phyloP scores from a whole-genome alignment of 1,284 basidiomycete species.

The Somion occarium region DNA sequence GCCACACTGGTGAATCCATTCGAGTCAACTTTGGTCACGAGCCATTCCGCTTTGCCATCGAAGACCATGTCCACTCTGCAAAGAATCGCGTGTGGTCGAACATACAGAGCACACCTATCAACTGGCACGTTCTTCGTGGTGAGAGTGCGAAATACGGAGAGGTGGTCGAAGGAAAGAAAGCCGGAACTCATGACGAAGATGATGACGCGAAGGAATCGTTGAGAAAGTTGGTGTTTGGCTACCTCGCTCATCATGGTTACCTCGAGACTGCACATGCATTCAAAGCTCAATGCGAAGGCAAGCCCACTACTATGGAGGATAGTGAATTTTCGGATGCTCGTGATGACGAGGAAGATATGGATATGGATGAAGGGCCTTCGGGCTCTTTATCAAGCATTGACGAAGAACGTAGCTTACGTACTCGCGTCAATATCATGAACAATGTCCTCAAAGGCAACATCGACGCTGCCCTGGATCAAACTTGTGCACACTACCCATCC shows the following conservation, averaged over 20 bases:
- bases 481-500: conserved; percentile 48
- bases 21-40: conserved; percentile 84
- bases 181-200: conserved; percentile 17
- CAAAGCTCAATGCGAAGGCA: conserved; percentile 31
- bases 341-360: conserved; percentile 40
- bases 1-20: conserved; percentile 67
- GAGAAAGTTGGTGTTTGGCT: conserved; percentile 71
- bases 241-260: conserved; percentile 79
- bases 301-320: conserved; percentile 4
- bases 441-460: conserved; percentile 67
- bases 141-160: conserved; percentile 13
- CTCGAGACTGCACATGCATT: conserved; percentile 64
- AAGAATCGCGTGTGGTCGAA: conserved; percentile 58
- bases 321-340: conserved; percentile 33
- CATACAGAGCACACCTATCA: conserved; percentile 48
- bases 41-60: conserved; percentile 85
- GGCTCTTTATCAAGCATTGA: conserved; percentile 12
- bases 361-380: conserved; percentile 18
- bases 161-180: not conserved
- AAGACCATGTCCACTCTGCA: conserved; percentile 68
- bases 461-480: conserved; percentile 59
- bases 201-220: conserved; percentile 37
- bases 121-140: conserved; percentile 25
- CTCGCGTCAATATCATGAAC: conserved; percentile 65
- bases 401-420: conserved; percentile 47